phyloP scores from a whole-genome alignment of 2,329 filamentous ascomycete genomes.

The Talaromyces funiculosus region DNA sequence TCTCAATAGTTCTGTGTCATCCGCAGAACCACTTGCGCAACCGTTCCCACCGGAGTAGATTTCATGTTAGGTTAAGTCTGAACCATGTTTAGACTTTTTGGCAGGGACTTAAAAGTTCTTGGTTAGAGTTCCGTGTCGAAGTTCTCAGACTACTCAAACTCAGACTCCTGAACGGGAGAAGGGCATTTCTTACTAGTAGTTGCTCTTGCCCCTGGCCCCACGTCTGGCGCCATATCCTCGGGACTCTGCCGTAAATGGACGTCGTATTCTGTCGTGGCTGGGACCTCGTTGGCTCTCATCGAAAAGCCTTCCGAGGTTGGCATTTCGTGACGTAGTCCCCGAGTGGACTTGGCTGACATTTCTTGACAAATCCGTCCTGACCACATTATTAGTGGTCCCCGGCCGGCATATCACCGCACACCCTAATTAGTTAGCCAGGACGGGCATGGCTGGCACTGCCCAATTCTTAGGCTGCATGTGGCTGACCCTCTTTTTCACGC shows the following conservation, averaged over 20 bases:
- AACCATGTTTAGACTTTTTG: neutral
- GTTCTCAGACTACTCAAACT: neutral
- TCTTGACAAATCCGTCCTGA: neutral
- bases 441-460: neutral
- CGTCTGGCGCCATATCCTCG: neutral
- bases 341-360: neutral
- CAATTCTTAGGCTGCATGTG: slow-evolving; percentile 1
- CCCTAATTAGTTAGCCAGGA: neutral
- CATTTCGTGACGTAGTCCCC: neutral
- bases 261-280: neutral
- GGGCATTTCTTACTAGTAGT: neutral
- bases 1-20: neutral
- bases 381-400: neutral
- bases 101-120: neutral
- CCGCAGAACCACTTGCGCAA: neutral
- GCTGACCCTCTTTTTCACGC: neutral
- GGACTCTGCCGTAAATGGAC: neutral
- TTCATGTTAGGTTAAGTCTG: neutral
- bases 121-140: neutral
- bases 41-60: neutral
- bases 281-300: neutral
- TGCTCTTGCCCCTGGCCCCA: slow-evolving; percentile 3
- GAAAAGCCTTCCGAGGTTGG: neutral
- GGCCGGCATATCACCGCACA: neutral
- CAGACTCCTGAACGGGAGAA: neutral